Conservation (phyloP, 2,329 filamentous ascomycete genomes). For the Diaporthe citrichinensis region DNA sequence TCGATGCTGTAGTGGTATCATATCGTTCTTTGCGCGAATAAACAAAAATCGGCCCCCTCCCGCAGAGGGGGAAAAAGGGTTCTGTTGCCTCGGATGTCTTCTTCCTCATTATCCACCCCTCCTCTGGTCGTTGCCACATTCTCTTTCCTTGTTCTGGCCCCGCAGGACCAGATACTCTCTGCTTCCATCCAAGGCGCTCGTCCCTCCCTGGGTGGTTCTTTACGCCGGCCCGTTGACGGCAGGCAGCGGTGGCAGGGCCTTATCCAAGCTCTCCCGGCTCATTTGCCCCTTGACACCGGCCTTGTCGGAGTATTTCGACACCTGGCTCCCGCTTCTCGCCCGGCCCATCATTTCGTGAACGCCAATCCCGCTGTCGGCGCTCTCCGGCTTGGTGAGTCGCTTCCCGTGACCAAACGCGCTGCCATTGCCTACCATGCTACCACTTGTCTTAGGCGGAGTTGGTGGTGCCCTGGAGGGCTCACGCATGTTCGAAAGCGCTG, state of each 20-base stretch:
- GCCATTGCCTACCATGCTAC: conserved; percentile 32
- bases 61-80: neutral
- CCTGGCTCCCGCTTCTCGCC: conserved; percentile 46
- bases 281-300: conserved; percentile 53
- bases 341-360: conserved; percentile 48
- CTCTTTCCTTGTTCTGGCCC: neutral
- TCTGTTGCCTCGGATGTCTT: conserved; percentile 30
- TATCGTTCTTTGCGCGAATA: conserved; percentile 41
- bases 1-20: conserved; percentile 44
- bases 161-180: conserved; percentile 43
- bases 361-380: conserved; percentile 63
- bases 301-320: conserved; percentile 47
- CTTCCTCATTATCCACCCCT: conserved; percentile 34
- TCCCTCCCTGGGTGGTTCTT: neutral
- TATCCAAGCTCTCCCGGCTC: conserved; percentile 72
- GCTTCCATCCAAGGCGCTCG: neutral
- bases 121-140: conserved; percentile 3
- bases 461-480: conserved; percentile 53
- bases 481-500: conserved; percentile 46
- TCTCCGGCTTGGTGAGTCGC: conserved; percentile 58
- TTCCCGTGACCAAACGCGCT: conserved; percentile 28
- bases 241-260: conserved; percentile 71
- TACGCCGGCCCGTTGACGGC: conserved; percentile 43
- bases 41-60: conserved; percentile 32
- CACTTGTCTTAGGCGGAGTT: conserved; percentile 60